phyloP scores from a whole-genome alignment of 495 filamentous ascomycete species.

The Annulohypoxylon stygium region DNA sequence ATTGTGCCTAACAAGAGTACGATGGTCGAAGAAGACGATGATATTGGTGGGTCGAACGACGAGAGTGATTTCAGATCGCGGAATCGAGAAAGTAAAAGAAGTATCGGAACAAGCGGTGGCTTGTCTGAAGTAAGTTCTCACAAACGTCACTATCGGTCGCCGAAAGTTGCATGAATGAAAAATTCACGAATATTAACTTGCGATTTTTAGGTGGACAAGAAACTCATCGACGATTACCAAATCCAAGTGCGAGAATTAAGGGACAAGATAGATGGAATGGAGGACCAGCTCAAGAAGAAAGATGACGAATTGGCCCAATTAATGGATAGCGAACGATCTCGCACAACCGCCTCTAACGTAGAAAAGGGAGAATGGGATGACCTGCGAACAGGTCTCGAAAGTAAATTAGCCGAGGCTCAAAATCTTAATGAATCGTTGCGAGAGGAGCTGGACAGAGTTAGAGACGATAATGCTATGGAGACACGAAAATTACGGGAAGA shows the following conservation, averaged over 20 bases:
- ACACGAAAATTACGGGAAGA: conserved; percentile 74
- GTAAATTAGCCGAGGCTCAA: conserved; percentile 81
- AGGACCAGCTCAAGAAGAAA: conserved; percentile 67
- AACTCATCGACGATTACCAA: conserved; percentile 80
- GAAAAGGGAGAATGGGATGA: conserved; percentile 80
- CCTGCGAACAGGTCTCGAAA: conserved; percentile 78
- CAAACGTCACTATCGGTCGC: neutral
- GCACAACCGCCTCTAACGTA: conserved; percentile 61
- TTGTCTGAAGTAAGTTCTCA: conserved; percentile 63
- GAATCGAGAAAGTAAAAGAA: conserved; percentile 69
- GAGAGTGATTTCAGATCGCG: conserved; percentile 65
- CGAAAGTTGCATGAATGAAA: neutral
- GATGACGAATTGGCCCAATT: conserved; percentile 62
- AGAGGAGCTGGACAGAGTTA: conserved; percentile 79
- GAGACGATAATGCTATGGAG: conserved; percentile 72
- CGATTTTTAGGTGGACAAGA: conserved; percentile 70
- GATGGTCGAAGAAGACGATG: conserved; percentile 97
- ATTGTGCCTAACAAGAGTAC: conserved; percentile 98
- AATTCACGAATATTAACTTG: conserved; percentile 12
- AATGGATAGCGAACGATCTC: conserved; percentile 59
- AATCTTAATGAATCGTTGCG: conserved; percentile 80
- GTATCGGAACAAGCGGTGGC: conserved; percentile 57
- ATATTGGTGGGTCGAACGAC: conserved; percentile 59
- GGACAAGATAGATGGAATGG: conserved; percentile 78
- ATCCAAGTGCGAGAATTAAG: conserved; percentile 79